These are phyloP conservation scores for Calonectria pseudoturangicola DNA, from an alignment of 2,329 filamentous ascomycete genomes.

Conservation along the genomic window DNA sequence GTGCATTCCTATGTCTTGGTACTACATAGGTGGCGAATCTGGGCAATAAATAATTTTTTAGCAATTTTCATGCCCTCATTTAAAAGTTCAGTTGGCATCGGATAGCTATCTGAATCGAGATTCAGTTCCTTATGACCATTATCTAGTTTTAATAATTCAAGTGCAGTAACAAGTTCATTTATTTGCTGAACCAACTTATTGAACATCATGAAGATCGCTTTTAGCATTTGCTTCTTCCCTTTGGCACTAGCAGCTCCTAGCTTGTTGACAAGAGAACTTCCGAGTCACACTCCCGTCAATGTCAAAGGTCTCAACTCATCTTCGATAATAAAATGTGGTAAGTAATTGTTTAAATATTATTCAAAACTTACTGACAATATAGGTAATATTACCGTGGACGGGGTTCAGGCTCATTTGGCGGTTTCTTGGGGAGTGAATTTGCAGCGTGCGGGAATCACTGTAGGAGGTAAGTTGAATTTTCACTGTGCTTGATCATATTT, in stretches of 20 bases:
- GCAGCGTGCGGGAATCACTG: neutral
- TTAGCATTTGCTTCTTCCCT: neutral
- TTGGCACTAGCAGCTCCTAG: neutral
- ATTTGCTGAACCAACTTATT: too few relatives aligned
- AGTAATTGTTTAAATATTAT: neutral
- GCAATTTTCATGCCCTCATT: too few relatives aligned
- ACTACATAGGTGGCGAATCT: neutral
- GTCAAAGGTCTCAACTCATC: neutral
- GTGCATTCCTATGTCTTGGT: neutral
- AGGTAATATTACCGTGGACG: neutral
- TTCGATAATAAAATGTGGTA: neutral
- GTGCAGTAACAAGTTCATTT: neutral
- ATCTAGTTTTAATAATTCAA: too few relatives aligned
- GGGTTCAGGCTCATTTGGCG: neutral
- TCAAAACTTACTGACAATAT: neutral
- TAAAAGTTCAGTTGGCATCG: too few relatives aligned
- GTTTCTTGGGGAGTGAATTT: slow-evolving; percentile 14
- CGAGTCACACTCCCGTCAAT: neutral
- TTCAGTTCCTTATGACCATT: too few relatives aligned
- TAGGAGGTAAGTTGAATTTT: neutral
- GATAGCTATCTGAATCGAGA: too few relatives aligned
- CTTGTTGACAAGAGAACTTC: neutral
- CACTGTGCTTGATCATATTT: neutral
- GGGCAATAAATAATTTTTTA: neutral
- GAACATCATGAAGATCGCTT: neutral